A percentile compares a stretch with the other conserved stretches of the same genome.
Evolutionary conservation across 1,139 yeast genomes (phyloP).

Genomic region (Zygotorulaspora mrakii): DNA sequence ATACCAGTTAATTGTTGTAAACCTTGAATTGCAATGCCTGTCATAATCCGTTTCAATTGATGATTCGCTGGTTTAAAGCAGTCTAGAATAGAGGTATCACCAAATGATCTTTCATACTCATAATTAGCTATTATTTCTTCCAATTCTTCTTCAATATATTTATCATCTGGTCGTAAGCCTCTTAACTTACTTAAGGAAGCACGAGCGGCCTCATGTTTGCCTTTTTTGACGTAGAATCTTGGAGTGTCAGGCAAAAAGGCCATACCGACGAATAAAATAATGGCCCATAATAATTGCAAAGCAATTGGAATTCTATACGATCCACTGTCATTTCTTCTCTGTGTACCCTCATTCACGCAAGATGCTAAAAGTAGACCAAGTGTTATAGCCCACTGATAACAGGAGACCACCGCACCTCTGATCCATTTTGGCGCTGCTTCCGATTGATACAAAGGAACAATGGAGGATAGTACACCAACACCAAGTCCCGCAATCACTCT

Average conservation of each 20-base stretch:
- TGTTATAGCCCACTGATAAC: constrained; percentile 50
- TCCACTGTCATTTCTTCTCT: constrained; percentile 80
- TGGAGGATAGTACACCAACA: constrained; percentile 88
- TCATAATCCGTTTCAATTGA: constrained; percentile 74
- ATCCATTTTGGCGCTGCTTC: constrained; percentile 93
- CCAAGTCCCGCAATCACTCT: constrained; percentile 92
- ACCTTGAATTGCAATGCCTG: constrained; percentile 90
- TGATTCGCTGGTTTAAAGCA: constrained; percentile 74
- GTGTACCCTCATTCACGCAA: constrained; percentile 81
- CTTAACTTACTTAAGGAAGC: constrained; percentile 54
- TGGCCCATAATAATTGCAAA: constrained; percentile 67
- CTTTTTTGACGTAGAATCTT: constrained; percentile 73
- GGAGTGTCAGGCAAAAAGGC: constrained; percentile 92
- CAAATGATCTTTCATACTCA: constrained; percentile 52
- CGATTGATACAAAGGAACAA: constrained; percentile 85
- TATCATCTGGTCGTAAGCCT: constrained; percentile 55
- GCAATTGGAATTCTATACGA: constrained; percentile 84
- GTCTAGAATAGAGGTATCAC: constrained; percentile 51
- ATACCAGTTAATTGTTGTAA: constrained; percentile 95
- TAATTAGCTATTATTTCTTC: constrained; percentile 59
- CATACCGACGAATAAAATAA: constrained; percentile 51
- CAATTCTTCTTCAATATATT: constrained; percentile 54
- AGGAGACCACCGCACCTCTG: constrained; percentile 76
- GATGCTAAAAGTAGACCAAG: constrained; percentile 91
- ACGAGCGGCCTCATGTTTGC: constrained; percentile 61